A percentile compares a stretch with the other conserved stretches of the same genome.
Conservation (phyloP, 768 basidiomycete species). For the Hemileccinum impolitum region DNA sequence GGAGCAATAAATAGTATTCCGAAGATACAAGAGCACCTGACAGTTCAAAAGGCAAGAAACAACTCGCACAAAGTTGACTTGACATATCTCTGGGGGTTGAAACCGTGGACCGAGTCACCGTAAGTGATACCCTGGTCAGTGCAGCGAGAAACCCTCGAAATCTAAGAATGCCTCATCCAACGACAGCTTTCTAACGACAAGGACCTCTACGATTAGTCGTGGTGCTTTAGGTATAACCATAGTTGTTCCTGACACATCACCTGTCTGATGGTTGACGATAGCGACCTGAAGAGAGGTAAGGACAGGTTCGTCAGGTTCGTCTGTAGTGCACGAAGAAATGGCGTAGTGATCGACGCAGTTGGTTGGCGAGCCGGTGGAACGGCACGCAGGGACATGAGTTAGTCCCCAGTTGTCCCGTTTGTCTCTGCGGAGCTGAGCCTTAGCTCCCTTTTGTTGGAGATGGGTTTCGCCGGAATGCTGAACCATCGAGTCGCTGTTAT, state of each 20-base stretch:
- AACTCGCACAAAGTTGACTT: no score
- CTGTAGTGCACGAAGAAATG: not conserved
- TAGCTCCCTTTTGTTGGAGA: conserved; percentile 14
- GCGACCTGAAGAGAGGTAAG: conserved; percentile 35
- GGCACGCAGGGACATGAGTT: conserved; percentile 13
- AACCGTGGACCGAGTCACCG: no score
- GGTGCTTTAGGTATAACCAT: conserved; percentile 29
- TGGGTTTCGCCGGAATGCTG: not conserved
- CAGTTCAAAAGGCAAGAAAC: not conserved
- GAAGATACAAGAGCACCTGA: not conserved
- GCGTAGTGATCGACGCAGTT: conserved; percentile 1
- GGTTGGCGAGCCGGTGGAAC: not conserved
- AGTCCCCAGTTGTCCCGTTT: no score
- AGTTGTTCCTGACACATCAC: not conserved
- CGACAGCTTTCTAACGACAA: conserved; percentile 75
- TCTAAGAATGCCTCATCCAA: conserved; percentile 75
- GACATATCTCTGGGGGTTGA: not conserved
- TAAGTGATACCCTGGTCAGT: conserved; percentile 4
- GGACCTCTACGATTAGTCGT: conserved; percentile 75
- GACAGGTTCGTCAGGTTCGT: conserved; percentile 13
- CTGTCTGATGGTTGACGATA: conserved; percentile 17
- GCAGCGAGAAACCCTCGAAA: conserved; percentile 56
- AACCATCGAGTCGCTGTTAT: not conserved
- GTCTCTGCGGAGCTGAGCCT: conserved; percentile 40
- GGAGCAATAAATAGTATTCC: not conserved